Evolutionary conservation across 202 grass and related monocot genomes (phyloP), one percentile per base, ranked within the genome.

Genomic region (Brachypodium distachyon): DNA sequence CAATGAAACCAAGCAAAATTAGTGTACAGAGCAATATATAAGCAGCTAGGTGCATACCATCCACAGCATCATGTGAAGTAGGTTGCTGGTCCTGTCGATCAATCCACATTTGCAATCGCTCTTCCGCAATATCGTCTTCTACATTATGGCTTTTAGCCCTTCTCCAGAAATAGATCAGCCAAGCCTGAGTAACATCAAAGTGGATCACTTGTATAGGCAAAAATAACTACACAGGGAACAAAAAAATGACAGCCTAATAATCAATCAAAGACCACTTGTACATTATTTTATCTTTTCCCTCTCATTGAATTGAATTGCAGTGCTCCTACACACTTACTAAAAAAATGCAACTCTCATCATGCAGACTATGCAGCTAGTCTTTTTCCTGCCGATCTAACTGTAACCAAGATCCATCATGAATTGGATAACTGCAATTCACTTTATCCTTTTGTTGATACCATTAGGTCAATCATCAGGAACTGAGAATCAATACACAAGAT

Each of bases 91-190:
- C 83, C 41, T 90, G 72, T 49, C 85, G 64, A 60, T 86, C 82
- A 3, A 92, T 83, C 96, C 96, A 98, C 80, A 92, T 87, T 68
- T 92, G 85, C 53, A 92, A 77, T 49, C 87, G 74, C 36, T 95
- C 91, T 39, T 92, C 89, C 0, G 96, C 87, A 29, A 98, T 92
- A 79, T 98, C 96, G 52, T 94, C 84, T 85, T 98, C 96, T 12
- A 95, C 80, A 29, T 73, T 79, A 69, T 98, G 85, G 54, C 28
- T 54, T 83, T 87, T 90, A 80, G 96, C 91, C 83, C 91, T 92
- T 84, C 73, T 89, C 91, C 96, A 98, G 73, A 92, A 98, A 70
- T 92, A 98, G 32, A 86, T 82, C 36, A 93, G 87, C 96, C 96
- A 95, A 37, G 91, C 85, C 96, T 98, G 61, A 36, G 5, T 50